Base-by-base conservation (phyloP, 1,284 basidiomycete genomes). In the Ceraceosorus guamensis region DNA sequence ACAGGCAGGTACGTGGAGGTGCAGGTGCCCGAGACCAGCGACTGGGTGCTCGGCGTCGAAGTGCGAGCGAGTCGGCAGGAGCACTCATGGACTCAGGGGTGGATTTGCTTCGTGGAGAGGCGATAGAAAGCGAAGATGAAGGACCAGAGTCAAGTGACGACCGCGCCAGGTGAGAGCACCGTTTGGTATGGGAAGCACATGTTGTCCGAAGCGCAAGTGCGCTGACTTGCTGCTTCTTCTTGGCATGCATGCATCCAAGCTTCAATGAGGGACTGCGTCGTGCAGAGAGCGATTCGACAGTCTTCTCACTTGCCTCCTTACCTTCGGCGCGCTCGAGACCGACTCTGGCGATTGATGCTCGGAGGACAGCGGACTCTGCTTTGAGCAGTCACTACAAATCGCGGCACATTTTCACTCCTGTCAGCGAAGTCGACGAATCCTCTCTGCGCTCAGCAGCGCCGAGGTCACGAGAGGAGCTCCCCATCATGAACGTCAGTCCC, bases 281-380 rank as follows among this genome's bases (percentile, higher is more conserved):
- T 8, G 13, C 30, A 13, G 24, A 53, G 31, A 48, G 39, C 39
- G 16, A 48, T 24, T 53, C 52, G n/a, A 53, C 52, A 5, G n/a
- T 53, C 5, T 53, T 53, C 30, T 53, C 52, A 4, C 41, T 53
- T 34, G 50, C 55, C 24, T 56, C 55, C 18, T 34, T 50, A 13
- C 11, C 48, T 50, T 50, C 48, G 6, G 30, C 32, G 30, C 48
- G 48, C 11, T n/a, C 41, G 48, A 8, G 37, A 8, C 37, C 37
- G 37, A 41, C 8, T n/a, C 37, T 41, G 8, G n/a, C 8, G 8
- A 8, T 41, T n/a, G 37, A 41, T 8, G 8, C 8, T 41, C 37
- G n/a, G 37, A n/a, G 37, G 8, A 41, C 8, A 41, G 37, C 8
- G 8, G 37, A n/a, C 8, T 8, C 8, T n/a, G 37, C 37, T n/a